These are phyloP conservation scores for Blastobotrys aristatus DNA, from an alignment of 1,139 yeast genomes.

Conservation along the genomic window DNA sequence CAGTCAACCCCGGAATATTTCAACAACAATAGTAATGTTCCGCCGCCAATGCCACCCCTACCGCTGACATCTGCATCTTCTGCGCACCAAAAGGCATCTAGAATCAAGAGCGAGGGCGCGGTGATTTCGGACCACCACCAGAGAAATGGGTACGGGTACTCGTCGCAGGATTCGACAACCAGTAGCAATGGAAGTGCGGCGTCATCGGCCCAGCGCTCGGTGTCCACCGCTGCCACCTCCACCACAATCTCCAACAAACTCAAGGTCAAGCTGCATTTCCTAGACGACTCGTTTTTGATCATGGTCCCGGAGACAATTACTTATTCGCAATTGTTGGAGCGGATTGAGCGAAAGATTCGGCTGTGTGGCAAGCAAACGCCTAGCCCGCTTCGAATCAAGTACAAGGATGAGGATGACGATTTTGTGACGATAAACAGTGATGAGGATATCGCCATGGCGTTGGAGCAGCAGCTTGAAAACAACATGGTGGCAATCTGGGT, in stretches of 20 bases:
- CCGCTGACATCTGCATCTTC: no score
- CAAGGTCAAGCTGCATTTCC: conserved; percentile 48
- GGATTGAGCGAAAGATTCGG: conserved; percentile 44
- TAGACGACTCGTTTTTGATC: conserved; percentile 40
- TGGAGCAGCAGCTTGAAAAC: conserved; percentile 27
- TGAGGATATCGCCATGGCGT: conserved; percentile 55
- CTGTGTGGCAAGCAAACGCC: conserved; percentile 38
- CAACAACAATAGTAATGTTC: conserved; percentile 1
- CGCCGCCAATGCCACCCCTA: conserved; percentile 16
- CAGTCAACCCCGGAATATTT: neutral
- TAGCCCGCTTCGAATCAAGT: conserved; percentile 55
- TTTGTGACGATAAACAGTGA: conserved; percentile 80
- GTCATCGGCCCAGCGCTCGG: conserved; percentile 4
- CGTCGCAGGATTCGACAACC: conserved; percentile 11
- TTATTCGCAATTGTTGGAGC: conserved; percentile 44
- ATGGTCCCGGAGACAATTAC: conserved; percentile 45
- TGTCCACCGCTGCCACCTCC: conserved; percentile 3
- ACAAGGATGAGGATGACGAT: conserved; percentile 95
- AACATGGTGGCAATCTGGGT: conserved; percentile 17
- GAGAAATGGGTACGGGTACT: conserved; percentile 1
- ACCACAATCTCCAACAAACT: conserved; percentile 25
- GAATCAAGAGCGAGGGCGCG: conserved; percentile 25
- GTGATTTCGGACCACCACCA: conserved; percentile 10
- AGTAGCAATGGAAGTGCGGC: neutral
- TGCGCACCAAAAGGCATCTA: conserved; percentile 15